phyloP scores from a whole-genome alignment of 306 rosid genomes.

The Gillenia trifoliata region DNA sequence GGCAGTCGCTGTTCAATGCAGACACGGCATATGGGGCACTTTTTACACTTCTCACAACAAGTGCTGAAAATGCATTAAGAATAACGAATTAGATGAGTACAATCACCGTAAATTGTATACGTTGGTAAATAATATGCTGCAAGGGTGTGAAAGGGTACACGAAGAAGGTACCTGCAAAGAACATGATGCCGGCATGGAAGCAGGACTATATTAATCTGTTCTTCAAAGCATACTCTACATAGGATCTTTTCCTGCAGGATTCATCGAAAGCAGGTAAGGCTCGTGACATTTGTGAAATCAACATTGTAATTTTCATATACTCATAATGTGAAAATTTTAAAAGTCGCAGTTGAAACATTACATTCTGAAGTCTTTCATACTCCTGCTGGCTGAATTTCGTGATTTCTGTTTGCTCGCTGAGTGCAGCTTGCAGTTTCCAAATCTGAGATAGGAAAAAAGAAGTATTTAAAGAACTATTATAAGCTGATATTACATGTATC shows the following conservation, averaged over 20 bases:
- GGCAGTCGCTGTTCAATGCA: conserved; percentile 59
- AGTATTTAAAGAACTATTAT: neutral
- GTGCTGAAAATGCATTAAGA: conserved; percentile 44
- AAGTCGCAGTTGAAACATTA: conserved; percentile 23
- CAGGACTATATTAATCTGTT: conserved; percentile 66
- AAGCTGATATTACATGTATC: neutral
- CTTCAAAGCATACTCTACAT: conserved; percentile 86
- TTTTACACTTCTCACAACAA: conserved; percentile 70
- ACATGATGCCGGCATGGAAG: conserved; percentile 91
- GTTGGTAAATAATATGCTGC: neutral
- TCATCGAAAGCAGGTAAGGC: conserved; percentile 19
- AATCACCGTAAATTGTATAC: neutral
- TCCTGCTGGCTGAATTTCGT: conserved; percentile 73
- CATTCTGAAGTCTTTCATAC: conserved; percentile 77
- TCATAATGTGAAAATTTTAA: neutral
- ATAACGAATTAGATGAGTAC: neutral
- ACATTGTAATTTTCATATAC: neutral
- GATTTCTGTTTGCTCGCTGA: conserved; percentile 79
- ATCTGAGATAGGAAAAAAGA: conserved; percentile 40
- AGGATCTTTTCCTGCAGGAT: conserved; percentile 75
- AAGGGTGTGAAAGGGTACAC: neutral
- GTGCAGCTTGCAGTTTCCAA: conserved; percentile 89
- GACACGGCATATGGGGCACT: conserved; percentile 83
- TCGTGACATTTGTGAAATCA: neutral
- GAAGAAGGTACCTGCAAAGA: conserved; percentile 60